A percentile compares a stretch with the other conserved stretches of the same genome.
These are phyloP conservation scores for Patellifolia procumbens DNA, from an alignment of 179 eudicot species.

Conservation along the genomic window DNA sequence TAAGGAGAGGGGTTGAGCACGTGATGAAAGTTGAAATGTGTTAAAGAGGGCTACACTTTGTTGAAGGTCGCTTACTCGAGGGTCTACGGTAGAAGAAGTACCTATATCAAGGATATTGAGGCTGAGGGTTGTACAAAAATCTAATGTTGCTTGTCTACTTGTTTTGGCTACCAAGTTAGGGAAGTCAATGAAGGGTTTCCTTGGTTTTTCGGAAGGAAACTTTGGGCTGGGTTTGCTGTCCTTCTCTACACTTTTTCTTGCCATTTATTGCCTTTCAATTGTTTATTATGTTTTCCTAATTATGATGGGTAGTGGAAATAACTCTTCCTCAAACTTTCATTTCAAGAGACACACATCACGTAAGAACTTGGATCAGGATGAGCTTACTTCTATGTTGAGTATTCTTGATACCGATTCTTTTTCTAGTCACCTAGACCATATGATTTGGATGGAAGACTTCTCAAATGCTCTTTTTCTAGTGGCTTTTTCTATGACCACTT, in stretches of 20 bases:
- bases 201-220: not conserved
- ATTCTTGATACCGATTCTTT: too few species aligned
- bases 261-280: not conserved
- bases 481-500: too few species aligned
- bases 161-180: not conserved
- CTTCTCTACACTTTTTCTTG: not conserved
- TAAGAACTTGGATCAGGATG: too few species aligned
- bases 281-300: not conserved
- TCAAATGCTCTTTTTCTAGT: too few species aligned
- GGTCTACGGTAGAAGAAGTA: not conserved
- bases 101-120: not conserved
- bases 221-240: not conserved
- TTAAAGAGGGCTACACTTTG: not conserved
- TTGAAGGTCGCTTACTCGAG: not conserved
- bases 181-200: not conserved
- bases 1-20: not conserved
- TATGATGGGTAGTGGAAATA: not conserved
- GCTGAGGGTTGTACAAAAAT: not conserved
- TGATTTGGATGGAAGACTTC: too few species aligned
- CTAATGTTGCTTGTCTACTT: not conserved
- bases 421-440: too few species aligned
- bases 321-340: not conserved
- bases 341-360: not conserved
- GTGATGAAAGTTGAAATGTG: not conserved
- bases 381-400: too few species aligned